Percentiles rank a stretch among this genome's conserved stretches.
phyloP scores from a whole-genome alignment of 305 asterid genomes.

The Nicotiana rustica region DNA sequence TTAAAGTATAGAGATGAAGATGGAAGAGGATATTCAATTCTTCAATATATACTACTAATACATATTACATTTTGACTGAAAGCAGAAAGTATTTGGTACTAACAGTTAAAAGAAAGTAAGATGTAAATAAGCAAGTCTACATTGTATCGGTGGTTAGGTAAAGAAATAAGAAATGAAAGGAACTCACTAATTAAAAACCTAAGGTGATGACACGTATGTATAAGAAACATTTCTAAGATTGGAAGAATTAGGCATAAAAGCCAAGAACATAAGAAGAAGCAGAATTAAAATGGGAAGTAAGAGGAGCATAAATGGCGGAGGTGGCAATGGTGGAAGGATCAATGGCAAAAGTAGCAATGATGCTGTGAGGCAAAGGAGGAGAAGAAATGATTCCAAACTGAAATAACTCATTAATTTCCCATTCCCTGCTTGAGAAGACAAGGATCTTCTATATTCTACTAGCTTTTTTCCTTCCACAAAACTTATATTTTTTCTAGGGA shows the following conservation, averaged over 20 bases:
- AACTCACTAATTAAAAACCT: no score
- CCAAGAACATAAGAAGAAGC: no score
- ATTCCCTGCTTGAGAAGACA: not conserved
- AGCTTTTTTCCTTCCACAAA: not conserved
- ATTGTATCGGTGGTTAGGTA: no score
- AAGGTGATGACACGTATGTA: no score
- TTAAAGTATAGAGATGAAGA: not conserved
- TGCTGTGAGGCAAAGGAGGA: not conserved
- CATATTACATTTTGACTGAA: not conserved
- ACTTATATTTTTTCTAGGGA: not conserved
- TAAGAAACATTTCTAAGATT: no score
- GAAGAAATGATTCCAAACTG: constrained; percentile 29
- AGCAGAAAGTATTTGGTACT: no score
- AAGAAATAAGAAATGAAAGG: not conserved
- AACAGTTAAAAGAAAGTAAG: no score
- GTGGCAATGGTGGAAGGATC: not conserved
- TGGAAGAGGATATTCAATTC: no score
- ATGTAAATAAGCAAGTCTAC: no score
- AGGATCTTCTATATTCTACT: not conserved
- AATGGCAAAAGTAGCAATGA: no score
- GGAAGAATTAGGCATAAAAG: no score
- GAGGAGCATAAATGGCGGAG: constrained; percentile 29
- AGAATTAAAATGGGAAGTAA: not conserved
- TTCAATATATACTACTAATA: no score
- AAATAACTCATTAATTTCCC: constrained; percentile 25